Conservation (phyloP, 2,329 filamentous ascomycete species). For the Hypoxylon sp. region DNA sequence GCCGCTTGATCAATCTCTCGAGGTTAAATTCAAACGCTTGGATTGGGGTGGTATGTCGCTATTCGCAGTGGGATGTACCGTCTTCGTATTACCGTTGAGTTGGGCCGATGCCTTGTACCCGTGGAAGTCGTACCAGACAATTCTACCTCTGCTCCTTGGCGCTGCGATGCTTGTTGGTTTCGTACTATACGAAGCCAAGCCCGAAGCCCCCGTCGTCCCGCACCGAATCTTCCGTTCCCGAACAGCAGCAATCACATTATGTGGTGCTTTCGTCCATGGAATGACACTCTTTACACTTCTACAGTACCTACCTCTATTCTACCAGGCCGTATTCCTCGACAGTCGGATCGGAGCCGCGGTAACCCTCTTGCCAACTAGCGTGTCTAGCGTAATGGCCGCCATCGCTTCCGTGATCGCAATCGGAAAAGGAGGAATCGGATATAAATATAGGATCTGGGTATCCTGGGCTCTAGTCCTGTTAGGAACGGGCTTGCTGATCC, state of each 20-base stretch:
- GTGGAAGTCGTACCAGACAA: conserved; percentile 47
- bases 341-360: conserved; percentile 43
- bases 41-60: conserved; percentile 47
- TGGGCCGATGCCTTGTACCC: conserved; percentile 48
- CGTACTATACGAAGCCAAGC: conserved; percentile 43
- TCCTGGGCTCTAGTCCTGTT: conserved; percentile 37
- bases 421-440: conserved; percentile 27
- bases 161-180: conserved; percentile 42
- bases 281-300: conserved; percentile 43
- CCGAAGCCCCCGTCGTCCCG: conserved; percentile 45
- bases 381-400: conserved; percentile 27
- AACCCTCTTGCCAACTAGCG: conserved; percentile 40
- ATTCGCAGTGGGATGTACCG: conserved; percentile 38
- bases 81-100: conserved; percentile 46
- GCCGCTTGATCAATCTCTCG: conserved; percentile 27
- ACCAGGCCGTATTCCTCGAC: conserved; percentile 46
- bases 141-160: conserved; percentile 47
- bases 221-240: conserved; percentile 44
- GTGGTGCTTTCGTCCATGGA: conserved; percentile 46
- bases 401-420: conserved; percentile 32
- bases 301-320: conserved; percentile 48
- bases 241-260: conserved; percentile 38
- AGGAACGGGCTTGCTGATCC: conserved; percentile 36
- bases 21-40: conserved; percentile 35
- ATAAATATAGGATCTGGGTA: conserved; percentile 37